Evolutionary conservation across 2,329 filamentous ascomycete genomes (phyloP), one percentile per base, ranked within the genome.

Genomic region (Ophiostoma novo-ulmi): DNA sequence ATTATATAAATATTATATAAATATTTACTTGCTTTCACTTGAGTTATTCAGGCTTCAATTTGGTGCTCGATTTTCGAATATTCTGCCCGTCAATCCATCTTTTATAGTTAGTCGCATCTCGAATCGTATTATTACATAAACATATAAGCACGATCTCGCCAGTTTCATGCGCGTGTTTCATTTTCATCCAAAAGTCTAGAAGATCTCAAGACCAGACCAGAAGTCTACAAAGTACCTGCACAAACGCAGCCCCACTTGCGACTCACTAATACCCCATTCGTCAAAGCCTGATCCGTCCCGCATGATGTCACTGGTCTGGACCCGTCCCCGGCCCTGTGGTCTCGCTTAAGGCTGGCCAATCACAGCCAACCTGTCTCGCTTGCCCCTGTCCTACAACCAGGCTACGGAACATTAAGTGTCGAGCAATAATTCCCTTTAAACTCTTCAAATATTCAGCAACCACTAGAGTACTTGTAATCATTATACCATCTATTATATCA

Each of bases 271-370:
- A 67, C 65, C 39, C 65, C n/a, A 67, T 67, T 67, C 65, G 65
- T 67, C 65, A 67, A 39, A 65, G 63, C 65, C 65, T 67, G 38
- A 26, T 67, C 65, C 65, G 65, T 48, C 65, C 65, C 65, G 65
- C 65, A 67, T 67, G 65, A 48, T 67, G 65, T 48, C 39, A 67
- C 39, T 41, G 39, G 39, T 39, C 39, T 44, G n/a, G 38, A 35
- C 65, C 65, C 38, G 65, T 48, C 65, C 39, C 65, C 65, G 39
- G 36, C 11, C 10, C 20, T 67, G 39, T 48, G 38, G 65, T 44
- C 65, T 80, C 78, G 78, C 78, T 80, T 78, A 77, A 70, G 63
- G 58, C 69, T 71, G 72, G 71, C 79, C 79, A 80, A 80, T 80
- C 77, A 79, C 70, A 70, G 74, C 72, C 73, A 72, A 68, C 64